phyloP scores from a whole-genome alignment of 2,329 filamentous ascomycete species.

The Aureobasidium sp. region DNA sequence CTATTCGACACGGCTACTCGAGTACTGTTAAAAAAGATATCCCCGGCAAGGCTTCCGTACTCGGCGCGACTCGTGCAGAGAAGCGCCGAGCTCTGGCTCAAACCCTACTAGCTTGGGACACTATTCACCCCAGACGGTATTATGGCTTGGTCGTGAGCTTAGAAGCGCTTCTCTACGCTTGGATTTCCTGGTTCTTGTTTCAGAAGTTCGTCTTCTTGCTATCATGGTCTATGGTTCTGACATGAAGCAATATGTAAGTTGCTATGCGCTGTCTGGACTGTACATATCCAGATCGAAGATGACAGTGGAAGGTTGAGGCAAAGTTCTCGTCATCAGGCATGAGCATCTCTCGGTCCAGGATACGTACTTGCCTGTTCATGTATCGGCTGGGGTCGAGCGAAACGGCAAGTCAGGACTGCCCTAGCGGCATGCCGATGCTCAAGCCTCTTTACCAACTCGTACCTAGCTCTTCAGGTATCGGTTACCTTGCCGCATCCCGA shows the following conservation, averaged over 20 bases:
- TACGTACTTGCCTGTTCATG: constrained; percentile 5
- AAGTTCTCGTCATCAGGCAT: not conserved
- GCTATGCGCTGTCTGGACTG: not conserved
- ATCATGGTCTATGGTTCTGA: not conserved
- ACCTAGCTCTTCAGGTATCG: not conserved
- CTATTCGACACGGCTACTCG: not conserved
- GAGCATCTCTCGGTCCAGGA: not conserved
- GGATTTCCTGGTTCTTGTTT: not conserved
- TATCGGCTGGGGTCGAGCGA: not conserved
- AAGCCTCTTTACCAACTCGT: not conserved
- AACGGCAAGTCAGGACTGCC: constrained; percentile 1
- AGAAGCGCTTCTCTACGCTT: not conserved
- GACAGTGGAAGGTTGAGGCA: not conserved
- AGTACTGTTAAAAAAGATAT: not conserved
- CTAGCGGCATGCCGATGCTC: constrained; percentile 11
- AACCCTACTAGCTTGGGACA: constrained; percentile 1
- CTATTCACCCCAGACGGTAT: not conserved
- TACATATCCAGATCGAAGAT: not conserved
- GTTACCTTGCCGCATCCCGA: constrained; percentile 2
- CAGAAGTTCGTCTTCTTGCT: not conserved
- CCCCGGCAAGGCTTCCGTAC: not conserved
- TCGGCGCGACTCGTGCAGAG: constrained; percentile 12
- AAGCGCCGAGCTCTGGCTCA: constrained; percentile 7
- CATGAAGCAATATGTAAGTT: not conserved
- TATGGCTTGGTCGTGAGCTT: not conserved